Evolutionary conservation across 2,329 filamentous ascomycete species (phyloP).

Genomic region (Plectosphaerella plurivora): DNA sequence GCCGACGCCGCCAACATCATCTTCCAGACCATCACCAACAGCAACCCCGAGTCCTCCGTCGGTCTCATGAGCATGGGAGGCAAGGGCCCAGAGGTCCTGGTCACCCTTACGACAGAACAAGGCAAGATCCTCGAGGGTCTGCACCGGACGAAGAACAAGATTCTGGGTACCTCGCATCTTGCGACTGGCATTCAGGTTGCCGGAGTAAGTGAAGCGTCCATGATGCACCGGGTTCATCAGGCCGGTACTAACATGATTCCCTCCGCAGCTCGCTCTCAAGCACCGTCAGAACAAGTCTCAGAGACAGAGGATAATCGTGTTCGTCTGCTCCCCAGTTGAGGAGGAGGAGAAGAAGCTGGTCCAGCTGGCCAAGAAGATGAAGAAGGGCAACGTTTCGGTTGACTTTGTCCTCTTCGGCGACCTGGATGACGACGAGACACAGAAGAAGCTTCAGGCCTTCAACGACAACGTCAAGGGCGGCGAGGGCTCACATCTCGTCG

Average conservation of each 20-base stretch:
- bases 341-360: conserved; percentile 87
- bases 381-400: conserved; percentile 92
- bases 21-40: conserved; percentile 91
- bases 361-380: conserved; percentile 95
- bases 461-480: conserved; percentile 88
- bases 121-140: conserved; percentile 91
- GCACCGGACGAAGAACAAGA: conserved; percentile 85
- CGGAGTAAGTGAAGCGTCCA: conserved; percentile 57
- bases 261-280: conserved; percentile 79
- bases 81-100: conserved; percentile 93
- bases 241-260: conserved; percentile 11
- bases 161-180: conserved; percentile 81
- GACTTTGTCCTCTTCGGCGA: conserved; percentile 96
- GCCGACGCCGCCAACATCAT: conserved; percentile 91
- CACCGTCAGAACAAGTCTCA: conserved; percentile 98
- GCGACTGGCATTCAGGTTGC: conserved; percentile 95
- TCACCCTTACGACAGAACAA: conserved; percentile 92
- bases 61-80: conserved; percentile 99
- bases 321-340: conserved; percentile 87
- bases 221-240: background rate
- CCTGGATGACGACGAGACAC: conserved; percentile 79
- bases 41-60: conserved; percentile 94
- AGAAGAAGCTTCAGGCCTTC: conserved; percentile 91
- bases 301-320: conserved; percentile 93
- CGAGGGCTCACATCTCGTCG: conserved; percentile 86